phyloP scores from a whole-genome alignment of 768 basidiomycete genomes.

The Rhodotorula babjevae region DNA sequence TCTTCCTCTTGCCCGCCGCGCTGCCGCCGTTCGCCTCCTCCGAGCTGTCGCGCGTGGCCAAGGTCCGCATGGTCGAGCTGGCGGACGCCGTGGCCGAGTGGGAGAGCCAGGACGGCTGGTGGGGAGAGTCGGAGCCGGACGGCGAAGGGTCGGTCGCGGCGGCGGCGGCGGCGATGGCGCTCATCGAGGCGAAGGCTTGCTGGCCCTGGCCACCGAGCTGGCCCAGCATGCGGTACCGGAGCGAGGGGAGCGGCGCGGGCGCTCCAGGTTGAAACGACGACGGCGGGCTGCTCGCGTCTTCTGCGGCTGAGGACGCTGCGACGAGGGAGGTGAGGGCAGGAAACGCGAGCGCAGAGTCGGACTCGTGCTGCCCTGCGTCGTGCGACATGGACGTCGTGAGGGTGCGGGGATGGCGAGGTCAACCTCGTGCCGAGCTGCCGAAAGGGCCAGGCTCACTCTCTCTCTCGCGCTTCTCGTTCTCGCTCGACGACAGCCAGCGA shows the following conservation, averaged over 20 bases:
- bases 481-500: too few relatives aligned
- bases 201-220: background rate
- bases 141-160: background rate
- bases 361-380: background rate
- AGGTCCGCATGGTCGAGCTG: too few relatives aligned
- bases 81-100: too few relatives aligned
- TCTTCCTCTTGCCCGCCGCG: background rate
- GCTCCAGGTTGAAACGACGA: too few relatives aligned
- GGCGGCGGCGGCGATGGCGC: background rate
- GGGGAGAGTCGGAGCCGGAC: background rate
- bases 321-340: constrained; percentile 7
- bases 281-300: background rate
- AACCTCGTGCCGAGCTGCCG: too few relatives aligned
- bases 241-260: background rate
- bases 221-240: background rate
- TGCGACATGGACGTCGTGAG: too few relatives aligned
- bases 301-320: background rate
- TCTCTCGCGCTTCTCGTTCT: background rate
- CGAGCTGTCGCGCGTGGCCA: background rate
- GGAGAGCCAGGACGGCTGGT: too few relatives aligned
- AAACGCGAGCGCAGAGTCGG: background rate
- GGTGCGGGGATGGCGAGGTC: too few relatives aligned
- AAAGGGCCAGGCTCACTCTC: too few relatives aligned
- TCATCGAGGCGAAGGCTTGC: background rate
- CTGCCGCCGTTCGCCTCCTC: background rate